phyloP scores from a whole-genome alignment of 768 basidiomycete genomes.

The Baorangia bicolor region DNA sequence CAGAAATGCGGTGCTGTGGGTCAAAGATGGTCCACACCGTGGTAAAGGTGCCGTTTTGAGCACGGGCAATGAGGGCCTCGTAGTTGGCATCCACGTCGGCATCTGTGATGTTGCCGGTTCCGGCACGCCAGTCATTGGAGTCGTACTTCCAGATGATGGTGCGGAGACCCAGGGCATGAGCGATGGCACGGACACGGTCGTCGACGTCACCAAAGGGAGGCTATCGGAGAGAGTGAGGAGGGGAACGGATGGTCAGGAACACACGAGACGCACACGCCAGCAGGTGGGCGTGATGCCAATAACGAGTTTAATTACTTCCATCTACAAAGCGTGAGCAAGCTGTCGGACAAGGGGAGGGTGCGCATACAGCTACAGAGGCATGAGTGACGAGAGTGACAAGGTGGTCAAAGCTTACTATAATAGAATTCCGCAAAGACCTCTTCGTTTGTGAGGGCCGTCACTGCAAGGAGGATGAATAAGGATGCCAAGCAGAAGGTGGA shows the following conservation, averaged over 20 bases:
- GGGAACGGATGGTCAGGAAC: not conserved
- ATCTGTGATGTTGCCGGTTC: conserved; percentile 42
- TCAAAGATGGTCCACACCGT: conserved; percentile 26
- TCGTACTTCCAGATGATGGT: conserved; percentile 76
- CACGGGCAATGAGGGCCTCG: conserved; percentile 47
- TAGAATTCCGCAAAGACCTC: conserved; percentile 77
- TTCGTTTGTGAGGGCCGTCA: conserved; percentile 59
- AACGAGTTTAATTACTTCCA: conserved; percentile 54
- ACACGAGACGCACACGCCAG: conserved; percentile 49
- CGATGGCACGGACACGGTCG: conserved; percentile 72
- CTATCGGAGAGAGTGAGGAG: conserved; percentile 25
- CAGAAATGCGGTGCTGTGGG: not conserved
- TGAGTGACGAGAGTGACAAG: not conserved
- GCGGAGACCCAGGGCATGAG: conserved; percentile 61
- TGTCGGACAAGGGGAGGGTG: too few species aligned
- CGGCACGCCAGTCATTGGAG: conserved; percentile 71
- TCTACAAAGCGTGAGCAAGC: conserved; percentile 24
- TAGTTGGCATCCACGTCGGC: conserved; percentile 55
- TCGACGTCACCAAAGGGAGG: conserved; percentile 72
- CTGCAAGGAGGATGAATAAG: conserved; percentile 28
- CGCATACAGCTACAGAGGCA: conserved; percentile 24
- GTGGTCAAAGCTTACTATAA: conserved; percentile 48
- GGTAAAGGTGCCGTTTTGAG: conserved; percentile 42
- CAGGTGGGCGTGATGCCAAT: conserved; percentile 57
- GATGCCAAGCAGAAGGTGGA: rapidly evolving